phyloP scores from a whole-genome alignment of 2,329 filamentous ascomycete genomes.

The Apiospora phragmitis region DNA sequence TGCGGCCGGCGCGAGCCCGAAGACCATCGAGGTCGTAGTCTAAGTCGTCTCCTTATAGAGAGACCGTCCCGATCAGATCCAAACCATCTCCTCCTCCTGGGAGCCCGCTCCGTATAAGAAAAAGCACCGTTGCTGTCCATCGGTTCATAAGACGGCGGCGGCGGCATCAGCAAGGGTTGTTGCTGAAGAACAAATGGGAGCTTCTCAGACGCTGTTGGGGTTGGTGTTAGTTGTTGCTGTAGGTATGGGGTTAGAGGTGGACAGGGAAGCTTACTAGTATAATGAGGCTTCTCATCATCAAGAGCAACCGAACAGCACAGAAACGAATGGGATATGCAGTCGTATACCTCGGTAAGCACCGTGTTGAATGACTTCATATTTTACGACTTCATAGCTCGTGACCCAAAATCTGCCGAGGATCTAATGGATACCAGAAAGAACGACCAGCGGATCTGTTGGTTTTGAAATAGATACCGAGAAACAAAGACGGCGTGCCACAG shows the following conservation, averaged over 20 bases:
- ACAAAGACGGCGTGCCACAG: conserved; percentile 20
- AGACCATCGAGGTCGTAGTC: conserved; percentile 21
- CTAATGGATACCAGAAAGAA: conserved; percentile 24
- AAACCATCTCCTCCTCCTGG: conserved; percentile 35
- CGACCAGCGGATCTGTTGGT: conserved; percentile 30
- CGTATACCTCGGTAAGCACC: conserved; percentile 6
- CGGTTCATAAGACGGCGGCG: conserved; percentile 32
- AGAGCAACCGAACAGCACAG: background rate
- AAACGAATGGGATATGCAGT: conserved; percentile 7
- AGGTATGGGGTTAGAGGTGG: background rate
- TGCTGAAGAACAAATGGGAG: conserved; percentile 38
- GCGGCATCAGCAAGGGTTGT: conserved; percentile 31
- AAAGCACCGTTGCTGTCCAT: conserved; percentile 17
- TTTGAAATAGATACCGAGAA: conserved; percentile 17
- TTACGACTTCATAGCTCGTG: conserved; percentile 29
- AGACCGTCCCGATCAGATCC: conserved; percentile 41
- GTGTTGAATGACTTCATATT: conserved; percentile 7
- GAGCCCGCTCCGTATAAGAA: conserved; percentile 32
- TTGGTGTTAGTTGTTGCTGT: background rate
- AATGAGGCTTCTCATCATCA: background rate
- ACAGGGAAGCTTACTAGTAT: background rate
- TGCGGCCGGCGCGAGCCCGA: conserved; percentile 50
- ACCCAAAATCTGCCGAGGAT: conserved; percentile 1
- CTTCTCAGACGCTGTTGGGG: conserved; percentile 28
- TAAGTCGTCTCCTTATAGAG: conserved; percentile 47